Percentiles rank a stretch among this genome's conserved stretches.
phyloP scores from a whole-genome alignment of 495 filamentous ascomycete genomes.

The Penicillium nucicola region DNA sequence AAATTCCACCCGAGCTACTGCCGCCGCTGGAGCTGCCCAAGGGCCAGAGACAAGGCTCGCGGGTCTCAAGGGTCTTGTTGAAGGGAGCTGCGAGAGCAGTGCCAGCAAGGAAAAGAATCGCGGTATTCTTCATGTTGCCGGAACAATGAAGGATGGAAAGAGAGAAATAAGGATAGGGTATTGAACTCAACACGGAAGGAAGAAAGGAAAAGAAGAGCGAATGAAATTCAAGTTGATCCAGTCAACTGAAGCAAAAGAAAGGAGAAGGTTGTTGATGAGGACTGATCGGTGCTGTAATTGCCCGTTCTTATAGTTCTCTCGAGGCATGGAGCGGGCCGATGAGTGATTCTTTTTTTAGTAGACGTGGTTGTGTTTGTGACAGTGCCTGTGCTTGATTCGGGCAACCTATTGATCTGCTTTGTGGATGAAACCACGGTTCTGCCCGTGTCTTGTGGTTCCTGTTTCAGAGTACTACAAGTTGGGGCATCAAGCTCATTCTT shows the following conservation, averaged over 20 bases:
- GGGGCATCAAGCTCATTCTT: not conserved
- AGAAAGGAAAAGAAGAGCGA: not conserved
- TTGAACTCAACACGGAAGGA: slow-evolving; percentile 1
- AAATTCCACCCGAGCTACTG: not conserved
- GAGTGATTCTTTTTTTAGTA: not conserved
- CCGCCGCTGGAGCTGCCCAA: not conserved
- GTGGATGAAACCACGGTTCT: slow-evolving; percentile 9
- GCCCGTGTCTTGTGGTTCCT: slow-evolving; percentile 8
- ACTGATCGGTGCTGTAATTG: slow-evolving; percentile 1
- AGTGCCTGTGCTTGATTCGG: not conserved
- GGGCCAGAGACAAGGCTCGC: slow-evolving; percentile 11
- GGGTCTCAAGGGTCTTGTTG: slow-evolving; percentile 12
- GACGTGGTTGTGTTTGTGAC: not conserved
- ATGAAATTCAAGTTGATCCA: slow-evolving; percentile 10
- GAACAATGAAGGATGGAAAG: slow-evolving; percentile 4
- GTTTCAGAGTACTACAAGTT: slow-evolving; percentile 8
- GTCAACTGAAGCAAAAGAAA: slow-evolving; percentile 12
- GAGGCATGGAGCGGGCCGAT: not conserved
- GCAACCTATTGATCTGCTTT: not conserved
- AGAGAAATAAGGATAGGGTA: slow-evolving; percentile 6
- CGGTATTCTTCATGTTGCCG: slow-evolving; percentile 14
- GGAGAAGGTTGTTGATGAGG: slow-evolving; percentile 6
- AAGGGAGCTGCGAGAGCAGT: slow-evolving; percentile 13
- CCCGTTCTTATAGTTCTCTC: slow-evolving; percentile 11
- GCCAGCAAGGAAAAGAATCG: slow-evolving; percentile 13